Conservation (phyloP, 2,329 filamentous ascomycete genomes). For the Zasmidium angulare region DNA sequence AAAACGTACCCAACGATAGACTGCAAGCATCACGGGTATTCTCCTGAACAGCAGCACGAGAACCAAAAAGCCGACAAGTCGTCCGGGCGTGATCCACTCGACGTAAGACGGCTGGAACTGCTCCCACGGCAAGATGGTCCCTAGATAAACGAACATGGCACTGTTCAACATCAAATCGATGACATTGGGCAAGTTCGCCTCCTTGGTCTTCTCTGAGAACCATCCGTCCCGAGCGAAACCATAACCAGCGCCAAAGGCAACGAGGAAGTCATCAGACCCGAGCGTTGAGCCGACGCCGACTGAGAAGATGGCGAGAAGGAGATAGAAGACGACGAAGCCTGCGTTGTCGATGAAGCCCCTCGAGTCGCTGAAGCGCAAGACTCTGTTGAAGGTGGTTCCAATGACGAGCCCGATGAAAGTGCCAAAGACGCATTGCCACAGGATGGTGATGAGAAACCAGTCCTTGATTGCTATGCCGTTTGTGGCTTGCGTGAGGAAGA, state of each 20-base stretch:
- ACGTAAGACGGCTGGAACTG: slow-evolving; percentile 44
- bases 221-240: slow-evolving; percentile 57
- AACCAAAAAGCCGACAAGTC: slow-evolving; percentile 47
- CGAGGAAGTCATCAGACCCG: slow-evolving; percentile 57
- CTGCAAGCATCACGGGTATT: slow-evolving; percentile 51
- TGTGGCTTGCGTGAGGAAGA: slow-evolving; percentile 42
- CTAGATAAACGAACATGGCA: slow-evolving; percentile 58
- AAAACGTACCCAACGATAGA: slow-evolving; percentile 44
- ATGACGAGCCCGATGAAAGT: slow-evolving; percentile 49
- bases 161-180: slow-evolving; percentile 58
- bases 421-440: slow-evolving; percentile 57
- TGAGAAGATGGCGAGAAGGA: slow-evolving; percentile 54
- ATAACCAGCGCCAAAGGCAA: slow-evolving; percentile 56
- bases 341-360: slow-evolving; percentile 49
- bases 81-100: slow-evolving; percentile 40
- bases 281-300: slow-evolving; percentile 54
- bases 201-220: slow-evolving; percentile 49
- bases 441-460: slow-evolving; percentile 54
- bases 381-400: slow-evolving; percentile 48
- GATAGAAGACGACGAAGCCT: slow-evolving; percentile 56
- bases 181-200: slow-evolving; percentile 49
- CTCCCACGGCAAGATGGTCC: slow-evolving; percentile 54
- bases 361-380: slow-evolving; percentile 49
- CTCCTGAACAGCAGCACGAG: slow-evolving; percentile 55
- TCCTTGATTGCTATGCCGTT: slow-evolving; percentile 46